Evolutionary conservation across 164 flowering plant species (phyloP), one percentile per base, ranked within the genome.

Genomic region (Vitis riparia): DNA sequence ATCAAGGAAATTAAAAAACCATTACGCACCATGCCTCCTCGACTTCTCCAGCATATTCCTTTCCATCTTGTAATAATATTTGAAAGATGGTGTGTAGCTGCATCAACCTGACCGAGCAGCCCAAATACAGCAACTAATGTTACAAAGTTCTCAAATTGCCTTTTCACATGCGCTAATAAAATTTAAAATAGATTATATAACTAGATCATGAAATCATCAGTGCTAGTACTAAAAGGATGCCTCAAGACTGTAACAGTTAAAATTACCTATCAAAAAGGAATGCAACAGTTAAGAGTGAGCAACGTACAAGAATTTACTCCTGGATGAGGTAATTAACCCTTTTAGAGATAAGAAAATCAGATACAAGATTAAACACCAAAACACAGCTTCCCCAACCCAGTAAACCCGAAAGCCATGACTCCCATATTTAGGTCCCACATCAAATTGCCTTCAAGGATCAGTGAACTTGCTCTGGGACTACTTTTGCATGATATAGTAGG

Each of bases 21-120:
- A 51, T 12, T 47, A 67, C 82, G 17, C 77, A 91, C 89, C 93
- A 84, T 73, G 77, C 87, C 86, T 68, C 88, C 97, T 71, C 88
- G 76, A 72, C 78, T 84, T 59, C 83, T 81, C 91, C 92, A 88
- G 13, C 88, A 81, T 79, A 89, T 75, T 50, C 79, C 76, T 65
- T 84, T 86, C 91, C 89, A 81, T 72, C 75, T 84, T 51, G 60
- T 48, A 47, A 79, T 55, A 63, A 80, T 77, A 51, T 70, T 64
- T 66, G 77, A 60, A 68, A 91, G 88, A 62, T 74, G 68, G n/a
- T 81, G 63, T 55, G 73, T 65, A 56, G 91, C 90, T 66, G 77
- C 60, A 70, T 82, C 87, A 72, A 91, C 76, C 96, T 89, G 81
- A 63, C 27, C 73, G 72, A 73, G 49, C 62, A 68, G 72, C 56